phyloP scores from a whole-genome alignment of 1,139 yeast genomes.

The Scheffersomyces insectosa region DNA sequence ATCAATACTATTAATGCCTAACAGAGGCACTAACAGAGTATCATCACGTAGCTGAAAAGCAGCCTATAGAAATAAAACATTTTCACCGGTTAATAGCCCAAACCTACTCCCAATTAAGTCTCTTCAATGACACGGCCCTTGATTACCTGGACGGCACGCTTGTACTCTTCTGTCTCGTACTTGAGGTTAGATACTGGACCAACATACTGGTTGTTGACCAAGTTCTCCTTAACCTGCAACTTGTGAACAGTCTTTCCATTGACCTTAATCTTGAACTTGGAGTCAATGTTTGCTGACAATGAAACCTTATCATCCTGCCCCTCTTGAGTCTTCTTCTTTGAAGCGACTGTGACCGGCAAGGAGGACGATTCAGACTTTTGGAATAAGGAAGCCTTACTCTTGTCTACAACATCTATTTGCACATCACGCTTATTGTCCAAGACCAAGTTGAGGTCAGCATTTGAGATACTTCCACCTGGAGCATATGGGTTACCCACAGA shows the following conservation, averaged over 20 bases:
- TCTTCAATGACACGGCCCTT: background rate
- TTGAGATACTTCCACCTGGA: background rate
- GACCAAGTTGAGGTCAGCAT: background rate
- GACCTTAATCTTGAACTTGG: background rate
- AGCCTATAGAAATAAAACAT: no score
- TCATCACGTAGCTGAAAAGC: no score
- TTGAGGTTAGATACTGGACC: constrained; percentile 3
- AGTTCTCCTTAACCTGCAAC: constrained; percentile 1
- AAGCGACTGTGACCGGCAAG: background rate
- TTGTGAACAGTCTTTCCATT: background rate
- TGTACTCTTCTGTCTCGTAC: constrained; percentile 2
- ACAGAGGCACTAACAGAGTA: no score
- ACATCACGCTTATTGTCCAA: background rate
- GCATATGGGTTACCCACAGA: background rate
- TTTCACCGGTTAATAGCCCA: no score
- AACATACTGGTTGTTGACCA: background rate
- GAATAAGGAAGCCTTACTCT: no score
- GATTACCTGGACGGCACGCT: constrained; percentile 2
- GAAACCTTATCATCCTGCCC: background rate
- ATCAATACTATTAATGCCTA: no score
- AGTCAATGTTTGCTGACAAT: background rate
- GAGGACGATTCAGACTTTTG: background rate
- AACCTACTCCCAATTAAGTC: background rate
- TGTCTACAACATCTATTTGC: background rate
- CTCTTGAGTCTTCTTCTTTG: background rate